Evolutionary conservation across 352 stramenopile species (phyloP).

Genomic region (Globisporangium nodosum): DNA sequence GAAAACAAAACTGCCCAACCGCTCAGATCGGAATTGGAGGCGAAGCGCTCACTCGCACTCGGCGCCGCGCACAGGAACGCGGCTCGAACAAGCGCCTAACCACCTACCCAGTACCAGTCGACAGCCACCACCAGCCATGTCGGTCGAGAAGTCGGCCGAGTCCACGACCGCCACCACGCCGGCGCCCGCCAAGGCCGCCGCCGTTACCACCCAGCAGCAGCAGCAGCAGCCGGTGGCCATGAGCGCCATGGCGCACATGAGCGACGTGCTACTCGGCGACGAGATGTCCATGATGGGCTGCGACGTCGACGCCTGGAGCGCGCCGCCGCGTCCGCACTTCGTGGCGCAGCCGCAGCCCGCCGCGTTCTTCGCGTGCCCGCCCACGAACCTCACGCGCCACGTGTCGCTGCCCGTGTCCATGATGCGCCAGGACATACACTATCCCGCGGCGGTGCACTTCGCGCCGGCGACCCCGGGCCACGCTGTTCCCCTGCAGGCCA

Average conservation of each 20-base stretch:
- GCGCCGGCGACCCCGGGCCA: slow-evolving; percentile 17
- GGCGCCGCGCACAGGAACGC: neutral
- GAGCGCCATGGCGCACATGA: slow-evolving; percentile 17
- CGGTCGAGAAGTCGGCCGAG: slow-evolving; percentile 10
- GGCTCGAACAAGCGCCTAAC: neutral
- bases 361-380: slow-evolving; percentile 35
- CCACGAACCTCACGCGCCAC: slow-evolving; percentile 61
- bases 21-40: slow-evolving; percentile 3
- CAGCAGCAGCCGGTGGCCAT: slow-evolving; percentile 20
- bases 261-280: slow-evolving; percentile 56
- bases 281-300: slow-evolving; percentile 65
- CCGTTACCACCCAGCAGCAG: slow-evolving; percentile 9
- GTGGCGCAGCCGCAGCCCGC: slow-evolving; percentile 15
- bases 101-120: neutral
- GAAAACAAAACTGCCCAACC: neutral
- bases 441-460: slow-evolving; percentile 17
- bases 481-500: slow-evolving; percentile 16
- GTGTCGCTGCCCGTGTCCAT: slow-evolving; percentile 53
- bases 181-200: slow-evolving; percentile 3
- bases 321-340: slow-evolving; percentile 23
- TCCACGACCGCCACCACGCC: slow-evolving; percentile 15
- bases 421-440: slow-evolving; percentile 28
- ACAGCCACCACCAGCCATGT: neutral
- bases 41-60: neutral
- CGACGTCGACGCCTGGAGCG: slow-evolving; percentile 51